A percentile compares a stretch with the other conserved stretches of the same genome.
phyloP scores from a whole-genome alignment of 371 early-diverging fungal genomes.

The Fennellomyces sp. region DNA sequence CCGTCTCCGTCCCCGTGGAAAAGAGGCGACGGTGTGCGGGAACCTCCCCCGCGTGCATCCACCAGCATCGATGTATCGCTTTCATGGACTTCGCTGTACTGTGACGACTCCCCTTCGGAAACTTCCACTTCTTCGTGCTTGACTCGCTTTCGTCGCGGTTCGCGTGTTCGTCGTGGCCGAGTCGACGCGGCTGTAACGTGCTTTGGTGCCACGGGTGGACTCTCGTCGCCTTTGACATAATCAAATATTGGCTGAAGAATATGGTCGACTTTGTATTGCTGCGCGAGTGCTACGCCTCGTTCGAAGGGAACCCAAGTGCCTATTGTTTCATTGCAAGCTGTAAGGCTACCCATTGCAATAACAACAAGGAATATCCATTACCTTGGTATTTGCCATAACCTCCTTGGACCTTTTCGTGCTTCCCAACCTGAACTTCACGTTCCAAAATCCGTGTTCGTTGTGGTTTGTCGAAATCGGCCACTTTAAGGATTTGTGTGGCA shows the following conservation, averaged over 20 bases:
- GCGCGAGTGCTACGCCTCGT: slow-evolving; percentile 73
- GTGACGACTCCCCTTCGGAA: slow-evolving; percentile 19
- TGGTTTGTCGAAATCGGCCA: slow-evolving; percentile 90
- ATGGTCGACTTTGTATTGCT: slow-evolving; percentile 46
- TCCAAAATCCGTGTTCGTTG: slow-evolving; percentile 89
- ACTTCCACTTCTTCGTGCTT: slow-evolving; percentile 23
- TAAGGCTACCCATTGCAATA: slow-evolving; percentile 12
- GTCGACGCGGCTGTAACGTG: slow-evolving; percentile 47
- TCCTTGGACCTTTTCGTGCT: slow-evolving; percentile 93
- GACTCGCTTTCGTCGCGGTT: slow-evolving; percentile 30
- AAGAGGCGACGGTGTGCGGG: slow-evolving; percentile 13
- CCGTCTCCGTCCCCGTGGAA: not conserved
- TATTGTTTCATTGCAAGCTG: too few relatives aligned
- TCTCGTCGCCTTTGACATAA: slow-evolving; percentile 30
- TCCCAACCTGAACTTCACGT: slow-evolving; percentile 77
- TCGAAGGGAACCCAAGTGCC: slow-evolving; percentile 85
- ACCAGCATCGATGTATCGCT: slow-evolving; percentile 3
- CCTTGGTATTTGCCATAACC: slow-evolving; percentile 97
- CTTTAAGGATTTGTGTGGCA: slow-evolving; percentile 95
- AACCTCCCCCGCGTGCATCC: not conserved
- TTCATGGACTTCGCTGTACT: slow-evolving; percentile 18
- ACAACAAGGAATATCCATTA: slow-evolving; percentile 39
- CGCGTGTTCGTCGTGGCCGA: slow-evolving; percentile 34
- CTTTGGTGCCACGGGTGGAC: slow-evolving; percentile 57
- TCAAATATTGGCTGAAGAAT: slow-evolving; percentile 43